Evolutionary conservation across 2,329 filamentous ascomycete species (phyloP).

Genomic region (Camptophora hylomeconis): DNA sequence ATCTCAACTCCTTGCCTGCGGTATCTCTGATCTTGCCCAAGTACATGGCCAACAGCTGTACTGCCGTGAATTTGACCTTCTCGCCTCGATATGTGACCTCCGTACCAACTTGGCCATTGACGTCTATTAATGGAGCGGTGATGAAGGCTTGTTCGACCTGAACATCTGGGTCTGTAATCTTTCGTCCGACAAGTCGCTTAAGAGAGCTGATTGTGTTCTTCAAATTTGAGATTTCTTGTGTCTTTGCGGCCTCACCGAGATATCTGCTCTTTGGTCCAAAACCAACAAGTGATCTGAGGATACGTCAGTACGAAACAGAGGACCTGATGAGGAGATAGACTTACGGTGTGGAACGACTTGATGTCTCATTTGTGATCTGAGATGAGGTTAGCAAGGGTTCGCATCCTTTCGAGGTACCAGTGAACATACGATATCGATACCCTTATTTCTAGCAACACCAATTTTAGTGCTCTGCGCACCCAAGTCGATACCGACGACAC

Average conservation of each 20-base stretch:
- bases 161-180: conserved; percentile 79
- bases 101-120: conserved; percentile 87
- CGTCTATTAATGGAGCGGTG: conserved; percentile 71
- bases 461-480: conserved; percentile 94
- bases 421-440: conserved; percentile 89
- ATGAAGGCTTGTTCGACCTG: conserved; percentile 86
- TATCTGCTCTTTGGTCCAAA: conserved; percentile 92
- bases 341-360: conserved; percentile 95
- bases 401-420: conserved; percentile 3
- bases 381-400: conserved; percentile 10
- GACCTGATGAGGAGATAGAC: conserved; percentile 28
- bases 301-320: conserved; percentile 1
- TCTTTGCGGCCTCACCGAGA: conserved; percentile 91
- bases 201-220: conserved; percentile 95
- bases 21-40: conserved; percentile 88
- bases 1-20: conserved; percentile 71
- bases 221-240: conserved; percentile 96
- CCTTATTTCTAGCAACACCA: conserved; percentile 93
- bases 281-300: conserved; percentile 68
- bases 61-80: conserved; percentile 90
- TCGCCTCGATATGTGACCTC: conserved; percentile 88
- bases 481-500: conserved; percentile 74
- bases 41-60: conserved; percentile 90
- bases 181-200: conserved; percentile 82
- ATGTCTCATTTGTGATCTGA: conserved; percentile 97